Base-by-base conservation (phyloP, 1,139 yeast genomes). In the Petasospora rhodanensis region DNA sequence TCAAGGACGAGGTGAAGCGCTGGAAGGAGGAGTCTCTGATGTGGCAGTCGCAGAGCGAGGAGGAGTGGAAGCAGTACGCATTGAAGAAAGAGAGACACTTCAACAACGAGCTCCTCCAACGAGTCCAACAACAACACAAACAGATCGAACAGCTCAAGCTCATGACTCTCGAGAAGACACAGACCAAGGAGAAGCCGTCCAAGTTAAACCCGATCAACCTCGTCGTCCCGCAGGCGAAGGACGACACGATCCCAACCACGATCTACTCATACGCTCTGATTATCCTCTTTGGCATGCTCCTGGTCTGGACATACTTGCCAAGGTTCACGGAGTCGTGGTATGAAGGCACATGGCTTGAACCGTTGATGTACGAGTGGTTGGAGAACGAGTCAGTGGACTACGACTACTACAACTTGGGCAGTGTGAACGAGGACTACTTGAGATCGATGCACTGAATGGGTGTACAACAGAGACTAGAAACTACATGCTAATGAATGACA, bases 31-130 rank as follows among this genome's bases (percentile, higher is more conserved):
- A 38, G n/a, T 23, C 45, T 2, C 17, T n/a, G 15, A 30, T 32
- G 18, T 40, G 37, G 27, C 42, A 46, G 25, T 26, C 40, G 4
- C 25, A 31, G 18, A 36, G 37, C 14, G 25, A 24, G 18, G 24
- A 32, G 18, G 30, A 35, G 14, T 40, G 35, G 38, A 34, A 34
- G 14, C 31, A 28, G 8, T 24, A 26, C 18, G 27, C 18, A 8
- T 27, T 28, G 9, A 18, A 22, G 12, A 39, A 26, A 22, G 38
- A 39, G 45, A 49, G 40, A 42, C 44, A 31, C 31, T 51, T 41
- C 32, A 58, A 39, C 48, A 48, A 29, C 28, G 56, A 33, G 47
- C 52, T 46, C 41, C 39, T 41, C 37, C 37, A 29, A 39, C 51
- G 45, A 42, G 42, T 46, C 32, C 47, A 38, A 39, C 22, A 14